Percentiles rank a stretch among this genome's conserved stretches.
These are phyloP conservation scores for Dunaliella primolecta DNA, from an alignment of 139 green algal genomes.

Conservation along the genomic window DNA sequence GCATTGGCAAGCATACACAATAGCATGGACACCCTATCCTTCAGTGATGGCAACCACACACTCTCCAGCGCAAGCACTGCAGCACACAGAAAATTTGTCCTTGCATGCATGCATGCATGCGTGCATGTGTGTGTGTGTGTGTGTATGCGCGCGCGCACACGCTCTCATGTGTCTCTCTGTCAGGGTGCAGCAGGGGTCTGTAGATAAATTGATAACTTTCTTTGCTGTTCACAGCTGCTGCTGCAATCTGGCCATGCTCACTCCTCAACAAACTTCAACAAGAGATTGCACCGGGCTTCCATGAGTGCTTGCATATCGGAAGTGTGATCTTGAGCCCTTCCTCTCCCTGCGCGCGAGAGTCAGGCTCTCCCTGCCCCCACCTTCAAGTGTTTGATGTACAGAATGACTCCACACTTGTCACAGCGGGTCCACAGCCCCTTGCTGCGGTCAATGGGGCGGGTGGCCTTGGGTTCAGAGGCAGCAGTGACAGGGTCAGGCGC, in stretches of 20 bases:
- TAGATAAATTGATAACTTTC: too few relatives aligned
- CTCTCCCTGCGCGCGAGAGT: too few relatives aligned
- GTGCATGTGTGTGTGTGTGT: not conserved
- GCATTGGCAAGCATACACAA: too few relatives aligned
- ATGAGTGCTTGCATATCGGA: too few relatives aligned
- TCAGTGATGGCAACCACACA: not conserved
- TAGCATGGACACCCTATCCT: too few relatives aligned
- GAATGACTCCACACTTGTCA: conserved; percentile 76
- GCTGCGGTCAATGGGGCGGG: conserved; percentile 50
- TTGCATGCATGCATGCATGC: conserved; percentile 7
- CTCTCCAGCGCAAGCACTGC: not conserved
- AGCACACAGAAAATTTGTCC: not conserved
- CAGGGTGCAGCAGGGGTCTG: too few relatives aligned
- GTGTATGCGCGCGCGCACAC: not conserved
- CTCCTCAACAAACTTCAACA: too few relatives aligned
- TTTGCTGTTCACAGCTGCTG: too few relatives aligned
- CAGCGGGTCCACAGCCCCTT: conserved; percentile 77
- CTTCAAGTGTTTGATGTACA: conserved; percentile 83
- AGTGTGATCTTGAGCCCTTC: too few relatives aligned
- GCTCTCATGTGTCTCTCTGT: not conserved
- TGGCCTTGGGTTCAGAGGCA: conserved; percentile 18
- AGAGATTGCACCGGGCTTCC: too few relatives aligned
- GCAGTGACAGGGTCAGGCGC: conserved; percentile 34
- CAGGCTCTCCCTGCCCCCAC: not conserved
- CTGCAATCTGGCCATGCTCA: too few relatives aligned